Percentiles rank a stretch among this genome's conserved stretches.
Conservation (phyloP, 2,329 filamentous ascomycete species). For the Chaetomium olivaceum region DNA sequence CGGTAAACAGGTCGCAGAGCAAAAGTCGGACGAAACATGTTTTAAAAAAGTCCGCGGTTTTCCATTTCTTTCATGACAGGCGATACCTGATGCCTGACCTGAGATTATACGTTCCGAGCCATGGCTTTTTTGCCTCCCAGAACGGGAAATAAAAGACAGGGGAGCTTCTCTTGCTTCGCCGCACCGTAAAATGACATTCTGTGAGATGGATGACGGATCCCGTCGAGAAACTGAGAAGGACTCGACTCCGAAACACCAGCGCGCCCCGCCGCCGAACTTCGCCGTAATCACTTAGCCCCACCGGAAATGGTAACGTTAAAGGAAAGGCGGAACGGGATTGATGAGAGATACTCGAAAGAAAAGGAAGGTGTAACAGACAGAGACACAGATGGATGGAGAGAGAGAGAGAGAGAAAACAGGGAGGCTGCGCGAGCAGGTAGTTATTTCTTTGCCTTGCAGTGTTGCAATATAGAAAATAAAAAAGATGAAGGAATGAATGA, state of each 20-base stretch:
- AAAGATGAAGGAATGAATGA: not conserved
- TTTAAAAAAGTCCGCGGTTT: not conserved
- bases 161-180: conserved; percentile 2
- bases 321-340: not conserved
- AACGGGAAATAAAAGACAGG: not conserved
- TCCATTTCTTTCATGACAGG: not conserved
- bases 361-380: not conserved
- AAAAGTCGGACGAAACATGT: not conserved
- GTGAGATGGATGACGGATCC: conserved; percentile 2
- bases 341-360: not conserved
- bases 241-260: conserved; percentile 6
- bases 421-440: conserved; percentile 1
- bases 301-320: not conserved
- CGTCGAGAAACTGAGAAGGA: not conserved
- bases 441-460: not conserved
- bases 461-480: not conserved
- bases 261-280: conserved; percentile 1
- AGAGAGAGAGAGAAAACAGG: not conserved
- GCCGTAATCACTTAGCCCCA: conserved; percentile 9
- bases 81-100: not conserved
- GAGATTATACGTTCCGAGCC: not conserved
- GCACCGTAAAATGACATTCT: conserved; percentile 2
- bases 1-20: not conserved
- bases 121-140: not conserved
- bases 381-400: not conserved